phyloP scores from a whole-genome alignment of 768 basidiomycete genomes.

The Mycena epipterygia region DNA sequence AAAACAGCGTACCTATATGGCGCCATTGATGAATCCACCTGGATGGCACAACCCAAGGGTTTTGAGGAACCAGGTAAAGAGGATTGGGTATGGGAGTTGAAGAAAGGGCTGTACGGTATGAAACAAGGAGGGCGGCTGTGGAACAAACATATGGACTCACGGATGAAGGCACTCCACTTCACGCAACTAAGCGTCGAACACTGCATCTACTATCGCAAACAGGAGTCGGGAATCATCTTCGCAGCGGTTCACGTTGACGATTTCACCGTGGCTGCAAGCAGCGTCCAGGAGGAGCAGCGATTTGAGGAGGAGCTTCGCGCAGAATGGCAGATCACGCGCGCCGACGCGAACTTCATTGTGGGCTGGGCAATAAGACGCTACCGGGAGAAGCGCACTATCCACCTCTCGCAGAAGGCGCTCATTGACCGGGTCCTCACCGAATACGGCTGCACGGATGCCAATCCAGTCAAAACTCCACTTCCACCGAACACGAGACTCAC shows the following conservation, averaged over 20 bases:
- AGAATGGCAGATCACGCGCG: constrained; percentile 50
- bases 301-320: constrained; percentile 46
- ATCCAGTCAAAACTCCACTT: constrained; percentile 44
- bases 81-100: constrained; percentile 43
- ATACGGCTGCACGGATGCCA: constrained; percentile 43
- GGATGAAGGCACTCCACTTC: constrained; percentile 49
- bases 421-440: constrained; percentile 45
- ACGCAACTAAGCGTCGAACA: constrained; percentile 43
- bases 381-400: constrained; percentile 28
- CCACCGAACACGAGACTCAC: constrained; percentile 41
- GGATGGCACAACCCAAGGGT: constrained; percentile 51
- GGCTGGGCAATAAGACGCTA: constrained; percentile 53
- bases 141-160: constrained; percentile 49
- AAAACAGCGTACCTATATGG: constrained; percentile 57
- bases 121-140: constrained; percentile 52
- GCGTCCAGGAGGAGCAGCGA: constrained; percentile 18
- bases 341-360: constrained; percentile 45
- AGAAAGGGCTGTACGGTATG: constrained; percentile 51
- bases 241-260: constrained; percentile 53
- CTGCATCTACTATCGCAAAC: constrained; percentile 47
- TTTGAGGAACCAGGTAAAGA: constrained; percentile 44
- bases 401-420: constrained; percentile 42
- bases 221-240: constrained; percentile 38
- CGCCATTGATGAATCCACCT: constrained; percentile 45
- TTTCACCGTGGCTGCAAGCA: constrained; percentile 39